Base-by-base conservation (phyloP, 1,284 basidiomycete genomes). In the Amylostereum areolatum region DNA sequence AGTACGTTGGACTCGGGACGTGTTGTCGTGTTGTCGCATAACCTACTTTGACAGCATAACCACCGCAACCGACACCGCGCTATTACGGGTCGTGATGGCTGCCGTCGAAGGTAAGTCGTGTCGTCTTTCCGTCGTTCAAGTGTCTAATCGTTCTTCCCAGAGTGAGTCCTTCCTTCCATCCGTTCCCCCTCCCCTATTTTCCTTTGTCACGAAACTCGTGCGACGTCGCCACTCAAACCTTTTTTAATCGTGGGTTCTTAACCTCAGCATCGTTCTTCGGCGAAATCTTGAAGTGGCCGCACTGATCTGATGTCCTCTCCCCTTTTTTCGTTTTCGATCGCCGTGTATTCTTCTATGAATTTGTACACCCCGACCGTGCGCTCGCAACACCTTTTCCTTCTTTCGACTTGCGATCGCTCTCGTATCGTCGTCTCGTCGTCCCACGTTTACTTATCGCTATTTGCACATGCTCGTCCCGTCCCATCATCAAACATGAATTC, bases 31-130 rank as follows among this genome's bases (percentile, higher is more conserved):
- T 34, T 41, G 32, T 10, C 18, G 34, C 32, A 43, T 43, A 48
- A 48, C 43, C 46, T 34, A 43, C 44, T 47, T 40, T 32, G 36
- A 51, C 59, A 94, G 90, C 66, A 85, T 87, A 54, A 97, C 95
- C 34, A 96, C 89, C 35, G 95, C 95, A 18, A 95, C 94, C 41
- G 93, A 97, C 71, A 94, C 92, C 1, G 87, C 79, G n/a, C 78
- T 95, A 73, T 71, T 97, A 52, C 76, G 89, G 60, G 92, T 95
- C 30, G 90, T 97, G 35, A 96, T 97, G 93, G 88, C 87, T 54
- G 91, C 92, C 54, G 91, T 92, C 51, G 88, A 91, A 89, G 88
- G 89, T 87, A 57, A 58, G 81, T 73, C 44, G 27, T 47, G 40
- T 52, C 25, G 33, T 31, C 43, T 6, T 49, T 49, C 44, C 49